Base-by-base conservation (phyloP, 2,329 filamentous ascomycete genomes). In the Dendryphion nanum region DNA sequence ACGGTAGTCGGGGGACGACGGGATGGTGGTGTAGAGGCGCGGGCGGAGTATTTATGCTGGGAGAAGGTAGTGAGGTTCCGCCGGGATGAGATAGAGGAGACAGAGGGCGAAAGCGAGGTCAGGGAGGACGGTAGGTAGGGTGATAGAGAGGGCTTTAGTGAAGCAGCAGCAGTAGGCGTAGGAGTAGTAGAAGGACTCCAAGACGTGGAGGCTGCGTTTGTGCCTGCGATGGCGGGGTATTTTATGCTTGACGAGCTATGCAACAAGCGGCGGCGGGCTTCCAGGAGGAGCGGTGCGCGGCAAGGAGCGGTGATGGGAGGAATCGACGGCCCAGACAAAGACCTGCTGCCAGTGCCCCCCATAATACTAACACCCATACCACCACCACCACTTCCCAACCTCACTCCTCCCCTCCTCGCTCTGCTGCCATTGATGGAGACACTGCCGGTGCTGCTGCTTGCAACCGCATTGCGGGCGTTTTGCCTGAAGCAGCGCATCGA, bases 401-500 rank as follows among this genome's bases (percentile, higher is more conserved):
- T 21, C n/a, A 10, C 20, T 16, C 26, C 18, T 18, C 18, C 33
- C 20, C 14, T 23, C 19, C 12, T 16, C 31, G 12, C 26, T n/a
- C 23, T 26, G 10, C 3, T n/a, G 23, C n/a, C 23, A 26, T n/a
- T 10, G 23, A 10, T 10, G 10, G 23, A 3, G n/a, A n/a, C n/a
- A n/a, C n/a, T n/a, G n/a, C n/a, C n/a, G n/a, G n/a, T n/a, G n/a
- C 23, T 26, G n/a, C 23, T 26, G 23, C 33, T 17, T 31, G 34
- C 34, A 23, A 37, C n/a, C 13, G 50, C 51, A 49, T 41, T 28
- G 47, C 16, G 49, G 41, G 49, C 60, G 58, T 61, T 48, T 31
- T 55, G 55, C 43, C 54, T 61, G 57, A 63, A 54, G 50, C 51
- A 57, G 48, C 55, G 58, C 61, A 64, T 64, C 56, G 44, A 45